Evolutionary conservation across 768 basidiomycete species (phyloP).

Genomic region (Termitomyces bulborhizus): DNA sequence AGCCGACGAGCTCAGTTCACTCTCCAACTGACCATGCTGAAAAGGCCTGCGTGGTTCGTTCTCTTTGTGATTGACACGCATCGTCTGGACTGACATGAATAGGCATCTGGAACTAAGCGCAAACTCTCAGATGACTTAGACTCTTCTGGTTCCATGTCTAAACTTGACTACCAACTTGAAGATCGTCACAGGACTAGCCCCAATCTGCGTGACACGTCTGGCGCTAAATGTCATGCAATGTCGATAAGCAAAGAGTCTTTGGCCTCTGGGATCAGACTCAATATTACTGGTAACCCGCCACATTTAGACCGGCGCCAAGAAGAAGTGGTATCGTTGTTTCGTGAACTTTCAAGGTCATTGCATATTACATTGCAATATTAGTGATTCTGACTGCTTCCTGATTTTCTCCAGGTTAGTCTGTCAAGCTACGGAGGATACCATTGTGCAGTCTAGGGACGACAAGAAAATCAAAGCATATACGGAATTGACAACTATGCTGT

Average conservation of each 20-base stretch:
- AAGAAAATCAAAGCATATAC: slow-evolving; percentile 43
- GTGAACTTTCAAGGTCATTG: slow-evolving; percentile 33
- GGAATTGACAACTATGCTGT: slow-evolving; percentile 40
- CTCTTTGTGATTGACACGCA: background rate
- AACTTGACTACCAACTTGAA: background rate
- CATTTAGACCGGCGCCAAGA: slow-evolving; percentile 11
- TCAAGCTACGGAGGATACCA: slow-evolving; percentile 36
- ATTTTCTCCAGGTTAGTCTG: slow-evolving; percentile 33
- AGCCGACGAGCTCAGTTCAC: background rate
- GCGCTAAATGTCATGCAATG: background rate
- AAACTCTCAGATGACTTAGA: slow-evolving; percentile 1
- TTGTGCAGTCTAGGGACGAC: slow-evolving; percentile 36
- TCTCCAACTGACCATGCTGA: background rate
- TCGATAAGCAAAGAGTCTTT: background rate
- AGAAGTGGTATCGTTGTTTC: slow-evolving; percentile 29
- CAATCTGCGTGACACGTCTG: background rate
- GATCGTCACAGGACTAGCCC: background rate
- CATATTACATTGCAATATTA: slow-evolving; percentile 11
- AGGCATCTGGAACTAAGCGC: slow-evolving; percentile 10
- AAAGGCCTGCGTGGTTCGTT: slow-evolving; percentile 4
- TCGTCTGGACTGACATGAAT: background rate
- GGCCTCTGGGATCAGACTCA: background rate
- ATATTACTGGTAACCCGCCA: background rate
- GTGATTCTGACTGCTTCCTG: background rate
- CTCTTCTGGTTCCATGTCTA: background rate